Conservation (phyloP, 2,329 filamentous ascomycete genomes). For the Esteya vermicola region DNA sequence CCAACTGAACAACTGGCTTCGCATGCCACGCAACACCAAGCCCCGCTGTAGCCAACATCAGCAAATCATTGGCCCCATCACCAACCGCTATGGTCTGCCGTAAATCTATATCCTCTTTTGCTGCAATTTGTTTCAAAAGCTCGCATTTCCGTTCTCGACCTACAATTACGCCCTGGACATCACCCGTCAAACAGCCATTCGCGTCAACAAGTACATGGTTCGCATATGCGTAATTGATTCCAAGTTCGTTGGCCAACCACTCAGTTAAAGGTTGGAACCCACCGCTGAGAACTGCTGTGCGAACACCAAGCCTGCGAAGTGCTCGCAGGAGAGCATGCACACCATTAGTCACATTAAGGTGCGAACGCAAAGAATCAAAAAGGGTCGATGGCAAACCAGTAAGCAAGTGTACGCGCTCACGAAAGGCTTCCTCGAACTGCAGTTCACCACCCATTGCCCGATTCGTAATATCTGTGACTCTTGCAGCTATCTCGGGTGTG, state of each 20-base stretch:
- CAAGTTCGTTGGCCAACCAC: slow-evolving; percentile 71
- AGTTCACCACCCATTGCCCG: slow-evolving; percentile 94
- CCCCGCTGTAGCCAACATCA: slow-evolving; percentile 65
- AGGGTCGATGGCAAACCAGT: slow-evolving; percentile 67
- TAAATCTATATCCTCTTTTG: slow-evolving; percentile 48
- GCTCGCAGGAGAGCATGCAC: slow-evolving; percentile 60
- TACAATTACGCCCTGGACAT: slow-evolving; percentile 58
- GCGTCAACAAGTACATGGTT: slow-evolving; percentile 64
- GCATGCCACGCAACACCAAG: slow-evolving; percentile 74
- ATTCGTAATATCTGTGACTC: slow-evolving; percentile 79
- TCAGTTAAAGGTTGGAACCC: slow-evolving; percentile 81
- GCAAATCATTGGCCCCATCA: slow-evolving; percentile 69
- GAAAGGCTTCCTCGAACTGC: slow-evolving; percentile 75
- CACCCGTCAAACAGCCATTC: slow-evolving; percentile 50
- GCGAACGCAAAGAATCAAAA: slow-evolving; percentile 60
- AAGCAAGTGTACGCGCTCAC: slow-evolving; percentile 65
- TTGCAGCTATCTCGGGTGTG: slow-evolving; percentile 54
- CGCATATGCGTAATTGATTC: slow-evolving; percentile 76
- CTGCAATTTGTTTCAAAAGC: slow-evolving; percentile 56
- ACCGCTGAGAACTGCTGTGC: slow-evolving; percentile 80
- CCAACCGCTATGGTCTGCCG: slow-evolving; percentile 61
- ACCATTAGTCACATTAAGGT: slow-evolving; percentile 70
- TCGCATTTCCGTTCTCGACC: slow-evolving; percentile 62
- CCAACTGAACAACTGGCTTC: slow-evolving; percentile 68
- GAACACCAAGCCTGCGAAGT: slow-evolving; percentile 66